Percentiles rank a stretch among this genome's conserved stretches.
These are phyloP conservation scores for Corymbia citriodora DNA, from an alignment of 441 rosid genomes.

Conservation along the genomic window DNA sequence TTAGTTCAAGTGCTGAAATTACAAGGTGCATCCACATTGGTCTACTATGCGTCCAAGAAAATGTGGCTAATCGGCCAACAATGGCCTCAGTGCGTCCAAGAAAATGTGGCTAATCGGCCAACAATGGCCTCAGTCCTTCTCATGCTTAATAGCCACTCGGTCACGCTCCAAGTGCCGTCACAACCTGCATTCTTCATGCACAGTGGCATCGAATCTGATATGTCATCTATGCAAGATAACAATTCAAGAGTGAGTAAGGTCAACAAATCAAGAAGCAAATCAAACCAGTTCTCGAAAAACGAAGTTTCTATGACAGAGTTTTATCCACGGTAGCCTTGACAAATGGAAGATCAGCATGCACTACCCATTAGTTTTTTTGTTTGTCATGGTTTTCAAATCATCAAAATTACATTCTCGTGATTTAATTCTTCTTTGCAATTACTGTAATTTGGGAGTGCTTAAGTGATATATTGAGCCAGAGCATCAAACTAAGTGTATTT, in stretches of 20 bases:
- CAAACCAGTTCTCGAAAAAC: background rate
- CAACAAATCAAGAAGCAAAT: background rate
- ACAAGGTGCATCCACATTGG: background rate
- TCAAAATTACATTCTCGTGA: background rate
- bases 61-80: conserved; percentile 24
- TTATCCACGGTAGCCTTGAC: background rate
- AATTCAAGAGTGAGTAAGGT: background rate
- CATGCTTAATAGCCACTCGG: conserved; percentile 10
- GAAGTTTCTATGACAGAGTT: background rate
- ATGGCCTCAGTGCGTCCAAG: conserved; percentile 19
- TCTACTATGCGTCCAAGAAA: background rate
- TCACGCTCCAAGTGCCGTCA: background rate
- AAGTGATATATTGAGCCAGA: background rate
- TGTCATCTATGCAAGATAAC: background rate
- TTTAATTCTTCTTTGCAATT: background rate
- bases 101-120: conserved; percentile 26
- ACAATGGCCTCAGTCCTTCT: conserved; percentile 18
- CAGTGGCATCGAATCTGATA: background rate
- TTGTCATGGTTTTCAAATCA: rapidly evolving
- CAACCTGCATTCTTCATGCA: background rate
- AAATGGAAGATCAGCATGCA: background rate
- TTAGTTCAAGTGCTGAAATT: background rate
- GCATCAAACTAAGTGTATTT: background rate
- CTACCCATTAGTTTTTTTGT: background rate
- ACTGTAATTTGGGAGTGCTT: background rate